Evolutionary conservation across 768 basidiomycete species (phyloP).

Genomic region (Rhodotorula babjevae): DNA sequence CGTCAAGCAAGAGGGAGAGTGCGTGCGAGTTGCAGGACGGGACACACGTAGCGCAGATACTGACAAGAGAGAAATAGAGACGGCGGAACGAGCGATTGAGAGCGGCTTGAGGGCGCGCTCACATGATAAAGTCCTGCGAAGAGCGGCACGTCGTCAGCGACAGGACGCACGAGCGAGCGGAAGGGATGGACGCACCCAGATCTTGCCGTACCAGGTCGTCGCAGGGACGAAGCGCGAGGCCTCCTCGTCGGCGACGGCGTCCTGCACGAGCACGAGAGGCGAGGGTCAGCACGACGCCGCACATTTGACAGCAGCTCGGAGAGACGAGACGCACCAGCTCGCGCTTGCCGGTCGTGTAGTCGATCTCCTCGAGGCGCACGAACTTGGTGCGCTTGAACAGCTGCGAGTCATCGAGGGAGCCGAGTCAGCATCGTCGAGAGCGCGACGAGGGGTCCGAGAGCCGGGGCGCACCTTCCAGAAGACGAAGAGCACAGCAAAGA

Average conservation of each 20-base stretch:
- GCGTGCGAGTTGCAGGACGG: too few relatives aligned
- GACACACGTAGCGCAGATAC: too few relatives aligned
- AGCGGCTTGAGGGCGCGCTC: too few relatives aligned
- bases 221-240: not conserved
- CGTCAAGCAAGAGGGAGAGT: too few relatives aligned
- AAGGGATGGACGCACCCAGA: not conserved
- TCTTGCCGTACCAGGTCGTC: not conserved
- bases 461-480: not conserved
- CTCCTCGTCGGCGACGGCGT: slow-evolving; percentile 3
- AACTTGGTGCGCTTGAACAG: slow-evolving; percentile 30
- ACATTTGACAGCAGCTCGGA: not conserved
- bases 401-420: not conserved
- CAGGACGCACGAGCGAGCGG: too few relatives aligned
- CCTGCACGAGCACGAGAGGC: not conserved
- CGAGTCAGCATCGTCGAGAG: too few relatives aligned
- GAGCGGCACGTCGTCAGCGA: too few relatives aligned
- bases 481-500: not conserved
- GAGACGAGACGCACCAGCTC: not conserved
- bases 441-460: not conserved
- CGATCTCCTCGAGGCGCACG: slow-evolving; percentile 29
- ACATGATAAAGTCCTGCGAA: too few relatives aligned
- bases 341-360: slow-evolving; percentile 16
- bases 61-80: too few relatives aligned
- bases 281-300: not conserved
- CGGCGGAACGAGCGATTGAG: too few relatives aligned